A percentile compares a stretch with the other conserved stretches of the same genome.
phyloP scores from a whole-genome alignment of 2,329 filamentous ascomycete species.

The Ophioceras dolichostomum region DNA sequence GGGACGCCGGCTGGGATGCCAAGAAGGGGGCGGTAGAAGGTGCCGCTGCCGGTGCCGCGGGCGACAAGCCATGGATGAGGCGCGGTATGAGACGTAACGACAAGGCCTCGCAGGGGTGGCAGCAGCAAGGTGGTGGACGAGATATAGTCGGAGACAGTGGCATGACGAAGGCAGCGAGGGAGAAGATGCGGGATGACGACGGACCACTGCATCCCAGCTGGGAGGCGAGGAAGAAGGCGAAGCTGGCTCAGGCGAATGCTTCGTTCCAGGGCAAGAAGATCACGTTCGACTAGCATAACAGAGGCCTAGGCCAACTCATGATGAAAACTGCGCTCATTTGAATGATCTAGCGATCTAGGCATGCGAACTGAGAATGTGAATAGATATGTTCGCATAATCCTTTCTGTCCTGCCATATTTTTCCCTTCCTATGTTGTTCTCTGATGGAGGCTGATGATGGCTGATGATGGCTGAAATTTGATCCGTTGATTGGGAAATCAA shows the following conservation, averaged over 20 bases:
- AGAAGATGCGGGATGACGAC: slow-evolving; percentile 15
- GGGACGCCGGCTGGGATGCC: slow-evolving; percentile 45
- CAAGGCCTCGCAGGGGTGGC: slow-evolving; percentile 5
- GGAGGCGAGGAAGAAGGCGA: slow-evolving; percentile 50
- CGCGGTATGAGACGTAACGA: slow-evolving; percentile 23
- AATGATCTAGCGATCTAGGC: no score
- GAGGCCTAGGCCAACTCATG: no score
- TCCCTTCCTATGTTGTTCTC: no score
- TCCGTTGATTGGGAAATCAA: no score
- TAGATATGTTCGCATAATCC: no score
- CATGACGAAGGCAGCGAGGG: not conserved
- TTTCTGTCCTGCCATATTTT: no score
- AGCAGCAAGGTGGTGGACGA: not conserved
- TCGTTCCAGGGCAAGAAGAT: slow-evolving; percentile 46
- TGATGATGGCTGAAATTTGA: no score
- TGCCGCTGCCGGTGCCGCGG: slow-evolving; percentile 10
- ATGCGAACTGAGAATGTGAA: no score
- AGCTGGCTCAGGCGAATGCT: slow-evolving; percentile 39
- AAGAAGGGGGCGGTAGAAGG: slow-evolving; percentile 38
- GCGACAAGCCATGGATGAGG: slow-evolving; percentile 40
- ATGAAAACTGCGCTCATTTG: no score
- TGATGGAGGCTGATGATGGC: no score
- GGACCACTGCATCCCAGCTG: slow-evolving; percentile 50
- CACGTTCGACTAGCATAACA: slow-evolving; percentile 33
- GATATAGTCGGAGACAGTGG: not conserved